Conservation (phyloP, 305 asterid species). For the Coffea humblotiana region DNA sequence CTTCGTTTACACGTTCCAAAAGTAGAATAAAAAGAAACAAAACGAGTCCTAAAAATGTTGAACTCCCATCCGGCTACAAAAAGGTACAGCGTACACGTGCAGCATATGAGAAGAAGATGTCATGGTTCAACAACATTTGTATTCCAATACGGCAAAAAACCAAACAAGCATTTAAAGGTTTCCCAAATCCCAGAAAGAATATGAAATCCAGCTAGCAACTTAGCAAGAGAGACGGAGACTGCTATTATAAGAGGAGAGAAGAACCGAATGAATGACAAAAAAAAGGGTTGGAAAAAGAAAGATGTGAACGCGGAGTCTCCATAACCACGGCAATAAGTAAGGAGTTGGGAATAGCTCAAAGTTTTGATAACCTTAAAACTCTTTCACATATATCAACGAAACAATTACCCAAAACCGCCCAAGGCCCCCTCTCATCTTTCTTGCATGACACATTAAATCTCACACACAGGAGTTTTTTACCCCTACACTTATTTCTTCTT, state of each 20-base stretch:
- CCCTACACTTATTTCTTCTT: background rate
- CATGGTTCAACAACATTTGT: background rate
- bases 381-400: background rate
- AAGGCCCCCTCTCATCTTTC: constrained; percentile 2
- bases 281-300: background rate
- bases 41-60: background rate
- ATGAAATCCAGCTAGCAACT: background rate
- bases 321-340: background rate
- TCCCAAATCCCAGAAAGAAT: too few species aligned
- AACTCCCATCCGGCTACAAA: background rate
- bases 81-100: background rate
- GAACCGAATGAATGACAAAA: background rate
- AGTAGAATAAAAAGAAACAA: too few species aligned
- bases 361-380: too few species aligned
- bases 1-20: background rate
- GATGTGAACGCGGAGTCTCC: background rate
- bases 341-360: background rate
- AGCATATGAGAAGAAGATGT: background rate
- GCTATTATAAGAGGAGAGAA: too few species aligned
- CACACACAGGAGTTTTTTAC: background rate
- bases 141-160: background rate
- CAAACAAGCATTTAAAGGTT: too few species aligned
- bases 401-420: background rate
- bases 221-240: background rate
- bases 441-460: constrained; percentile 12